Evolutionary conservation across 2,329 filamentous ascomycete genomes (phyloP), one percentile per base, ranked within the genome.

Genomic region (Nigrograna mackinnonii): DNA sequence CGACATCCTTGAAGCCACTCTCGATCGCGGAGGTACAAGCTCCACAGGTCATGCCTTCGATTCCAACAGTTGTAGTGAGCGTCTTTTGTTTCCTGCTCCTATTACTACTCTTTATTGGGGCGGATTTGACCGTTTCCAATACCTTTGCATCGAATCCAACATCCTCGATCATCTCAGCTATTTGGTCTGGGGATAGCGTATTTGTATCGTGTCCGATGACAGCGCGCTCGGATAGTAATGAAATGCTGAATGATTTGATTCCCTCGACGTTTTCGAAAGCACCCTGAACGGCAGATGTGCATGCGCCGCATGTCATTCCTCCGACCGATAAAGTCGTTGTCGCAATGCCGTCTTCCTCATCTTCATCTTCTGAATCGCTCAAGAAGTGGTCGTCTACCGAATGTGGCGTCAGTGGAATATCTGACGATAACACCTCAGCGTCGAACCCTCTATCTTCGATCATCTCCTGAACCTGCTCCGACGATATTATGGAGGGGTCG

Each of bases 11-110:
- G 70, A 99, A 94, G 3, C 87, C 90, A 37, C 82, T 79, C 60
- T 96, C 89, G 2, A 97, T 84, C 5, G 92, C 91, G 1, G 92
- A 92, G 1, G 94, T 97, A 69, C 94, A 99, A 31, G 94, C 90
- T 17, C 92, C 92, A 64, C 94, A 97, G 1, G 94, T 99, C 94
- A 99, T 99, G 37, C 94, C 94, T 54, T 94, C 89, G 41, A 99
- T 89, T 4, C 88, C 84, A 14, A 99, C 79, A 0, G 91, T 97
- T 0, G 91, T 96, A 1, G 83, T 89, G 43, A 85, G 77, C 22
- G 64, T 70, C 43, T 49, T 80, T 59, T 37, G 72, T 70, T 49
- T 74, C 68, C 54, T 67, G 48, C 63, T 59, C 37, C 50, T 56
- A 46, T 65, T 57, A 39, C 69, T 60, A 35, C 60, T 64, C 24